Percentiles rank a stretch among this genome's conserved stretches.
phyloP scores from a whole-genome alignment of 2,329 filamentous ascomycete species.

The Botryosphaeria dothidea region DNA sequence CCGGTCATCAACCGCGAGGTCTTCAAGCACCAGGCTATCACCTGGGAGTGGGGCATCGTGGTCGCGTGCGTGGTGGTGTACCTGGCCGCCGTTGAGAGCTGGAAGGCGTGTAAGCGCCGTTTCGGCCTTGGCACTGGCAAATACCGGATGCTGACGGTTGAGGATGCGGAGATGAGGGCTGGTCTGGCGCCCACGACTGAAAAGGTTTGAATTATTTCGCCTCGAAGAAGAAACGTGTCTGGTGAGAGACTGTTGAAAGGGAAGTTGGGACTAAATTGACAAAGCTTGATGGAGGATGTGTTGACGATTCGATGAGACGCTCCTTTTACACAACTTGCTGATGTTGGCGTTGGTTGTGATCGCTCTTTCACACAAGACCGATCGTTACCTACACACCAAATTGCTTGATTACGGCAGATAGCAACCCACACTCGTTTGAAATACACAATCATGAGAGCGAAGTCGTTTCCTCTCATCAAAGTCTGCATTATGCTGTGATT shows the following conservation, averaged over 20 bases:
- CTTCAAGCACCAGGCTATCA: conserved; percentile 46
- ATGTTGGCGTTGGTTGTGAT: neutral
- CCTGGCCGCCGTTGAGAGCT: conserved; percentile 44
- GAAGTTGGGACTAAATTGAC: conserved; percentile 9
- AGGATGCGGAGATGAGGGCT: conserved; percentile 39
- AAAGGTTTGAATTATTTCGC: neutral
- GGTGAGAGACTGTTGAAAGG: neutral
- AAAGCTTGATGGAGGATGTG: neutral
- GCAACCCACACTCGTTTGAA: neutral
- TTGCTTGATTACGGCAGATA: neutral
- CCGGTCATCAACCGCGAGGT: conserved; percentile 48
- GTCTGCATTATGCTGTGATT: neutral
- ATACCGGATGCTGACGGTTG: conserved; percentile 30
- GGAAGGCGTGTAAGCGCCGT: conserved; percentile 47
- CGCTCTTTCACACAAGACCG: neutral
- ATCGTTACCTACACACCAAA: neutral
- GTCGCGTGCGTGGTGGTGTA: conserved; percentile 44
- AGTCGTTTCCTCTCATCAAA: neutral
- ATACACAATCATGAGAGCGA: neutral
- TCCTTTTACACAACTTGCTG: neutral
- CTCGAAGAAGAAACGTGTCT: too few species aligned
- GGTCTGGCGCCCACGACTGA: conserved; percentile 22
- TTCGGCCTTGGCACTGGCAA: conserved; percentile 36
- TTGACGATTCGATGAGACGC: neutral
- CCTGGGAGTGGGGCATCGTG: conserved; percentile 50